Evolutionary conservation across 306 rosid genomes (phyloP), one percentile per base, ranked within the genome.

Genomic region (Sicyos baderoa): DNA sequence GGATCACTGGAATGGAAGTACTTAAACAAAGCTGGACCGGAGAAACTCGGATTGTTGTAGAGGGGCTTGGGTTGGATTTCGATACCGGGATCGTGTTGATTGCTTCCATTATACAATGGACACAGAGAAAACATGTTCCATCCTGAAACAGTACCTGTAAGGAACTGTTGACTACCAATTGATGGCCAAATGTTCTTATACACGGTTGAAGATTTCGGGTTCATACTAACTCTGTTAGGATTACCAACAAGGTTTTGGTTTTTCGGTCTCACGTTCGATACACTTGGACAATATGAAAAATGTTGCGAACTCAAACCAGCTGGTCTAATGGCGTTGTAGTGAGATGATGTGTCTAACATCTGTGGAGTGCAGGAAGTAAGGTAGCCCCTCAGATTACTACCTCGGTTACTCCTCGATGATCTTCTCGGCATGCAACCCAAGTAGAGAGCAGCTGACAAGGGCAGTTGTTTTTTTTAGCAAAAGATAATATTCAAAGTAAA

Each of bases 391-490:
- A 87, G 83, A 54, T 76, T 79, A 72, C 75, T 75, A 73, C 82
- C 80, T 45, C 83, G 79, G 78, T 90, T 84, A 76, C 90, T 83
- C 82, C 87, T 87, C 12, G 97, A 75, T 27, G 87, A 32, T 80
- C 83, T 86, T 70, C 79, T 71, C 15, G 85, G 76, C n/a, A 81
- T 68, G 77, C 97, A 90, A 0, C 97, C 97, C 80, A 90, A 74
- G 75, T 54, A 79, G 35, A 90, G 82, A 73, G 91, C 90, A 79
- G 95, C 97, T 90, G 80, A 72, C 15, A 18, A 51, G n/a, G 37
- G 49, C 9, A 56, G 10, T 53, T 18, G 1, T 53, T 53, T 19
- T 0, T n/a, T 54, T 54, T 19, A 3, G 18, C 25, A 54, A 52
- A 45, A 21, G 53, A 21, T 6, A 47, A 66, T 54, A 45, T 50